These are phyloP conservation scores for Kurtzmaniella natalensis DNA, from an alignment of 1,139 yeast species.

Conservation along the genomic window DNA sequence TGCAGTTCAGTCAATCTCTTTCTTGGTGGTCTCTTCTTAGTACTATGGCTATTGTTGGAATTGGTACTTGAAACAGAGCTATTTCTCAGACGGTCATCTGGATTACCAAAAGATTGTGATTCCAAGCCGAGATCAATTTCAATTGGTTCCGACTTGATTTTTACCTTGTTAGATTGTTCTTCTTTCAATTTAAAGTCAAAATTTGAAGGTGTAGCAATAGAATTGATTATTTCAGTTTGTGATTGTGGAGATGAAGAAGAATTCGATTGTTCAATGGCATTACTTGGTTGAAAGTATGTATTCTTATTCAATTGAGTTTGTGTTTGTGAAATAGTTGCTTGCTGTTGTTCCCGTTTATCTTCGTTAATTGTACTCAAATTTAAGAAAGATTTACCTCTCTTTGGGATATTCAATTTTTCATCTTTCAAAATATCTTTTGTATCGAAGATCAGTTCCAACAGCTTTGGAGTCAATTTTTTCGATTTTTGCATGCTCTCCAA, in stretches of 20 bases:
- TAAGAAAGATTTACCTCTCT: constrained; percentile 3
- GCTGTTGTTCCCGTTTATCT: background rate
- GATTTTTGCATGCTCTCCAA: constrained; percentile 13
- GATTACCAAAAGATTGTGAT: background rate
- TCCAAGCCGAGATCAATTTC: background rate
- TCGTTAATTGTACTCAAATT: background rate
- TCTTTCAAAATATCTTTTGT: constrained; percentile 21
- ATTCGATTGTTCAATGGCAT: background rate
- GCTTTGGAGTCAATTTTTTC: constrained; percentile 14
- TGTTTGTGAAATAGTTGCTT: background rate
- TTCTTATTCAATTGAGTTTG: background rate
- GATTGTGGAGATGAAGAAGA: background rate
- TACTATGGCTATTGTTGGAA: background rate
- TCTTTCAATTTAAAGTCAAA: background rate
- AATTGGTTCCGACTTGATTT: background rate
- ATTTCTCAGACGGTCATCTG: background rate
- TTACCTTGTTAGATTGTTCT: background rate
- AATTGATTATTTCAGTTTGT: too few species aligned
- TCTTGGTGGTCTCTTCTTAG: constrained; percentile 47
- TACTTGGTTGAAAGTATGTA: too few species aligned
- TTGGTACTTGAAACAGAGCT: background rate
- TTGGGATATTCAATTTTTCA: constrained; percentile 5
- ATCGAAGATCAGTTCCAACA: constrained; percentile 22
- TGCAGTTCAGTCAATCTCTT: constrained; percentile 58
- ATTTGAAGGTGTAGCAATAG: too few species aligned